phyloP scores from a whole-genome alignment of 352 stramenopile genomes.

The Phytophthora vignae region DNA sequence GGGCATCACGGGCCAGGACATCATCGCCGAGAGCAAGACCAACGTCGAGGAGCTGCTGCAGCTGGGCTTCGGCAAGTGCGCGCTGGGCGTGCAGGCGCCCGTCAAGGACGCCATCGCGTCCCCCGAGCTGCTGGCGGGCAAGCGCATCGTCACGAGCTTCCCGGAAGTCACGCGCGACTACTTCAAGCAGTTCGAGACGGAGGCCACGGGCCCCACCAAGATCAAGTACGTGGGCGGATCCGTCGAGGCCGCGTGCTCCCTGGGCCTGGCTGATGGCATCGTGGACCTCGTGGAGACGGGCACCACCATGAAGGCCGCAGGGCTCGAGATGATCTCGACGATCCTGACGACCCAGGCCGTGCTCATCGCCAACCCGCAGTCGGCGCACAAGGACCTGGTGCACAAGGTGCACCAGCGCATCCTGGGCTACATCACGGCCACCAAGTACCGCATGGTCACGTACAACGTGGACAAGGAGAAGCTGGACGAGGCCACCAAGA shows the following conservation, averaged over 20 bases:
- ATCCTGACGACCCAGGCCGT: constrained; percentile 94
- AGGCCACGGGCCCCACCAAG: constrained; percentile 66
- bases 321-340: constrained; percentile 95
- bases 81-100: constrained; percentile 96
- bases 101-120: constrained; percentile 87
- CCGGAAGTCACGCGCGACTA: constrained; percentile 94
- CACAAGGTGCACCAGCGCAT: constrained; percentile 94
- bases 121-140: constrained; percentile 90
- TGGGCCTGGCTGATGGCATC: constrained; percentile 98
- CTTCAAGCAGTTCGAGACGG: constrained; percentile 93
- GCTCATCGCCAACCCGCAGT: constrained; percentile 91
- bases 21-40: constrained; percentile 93
- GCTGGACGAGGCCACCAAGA: constrained; percentile 84
- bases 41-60: constrained; percentile 94
- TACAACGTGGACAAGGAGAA: constrained; percentile 96
- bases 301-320: constrained; percentile 98
- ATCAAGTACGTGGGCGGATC: constrained; percentile 98
- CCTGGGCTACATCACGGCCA: constrained; percentile 96
- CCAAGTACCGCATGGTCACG: constrained; percentile 98
- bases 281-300: constrained; percentile 99
- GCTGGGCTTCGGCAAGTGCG: constrained; percentile 97
- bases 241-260: constrained; percentile 96
- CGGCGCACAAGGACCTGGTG: constrained; percentile 71
- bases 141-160: constrained; percentile 98
- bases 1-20: constrained; percentile 98